Conservation (phyloP, 352 stramenopile species). For the Thalassiosira exigua region DNA sequence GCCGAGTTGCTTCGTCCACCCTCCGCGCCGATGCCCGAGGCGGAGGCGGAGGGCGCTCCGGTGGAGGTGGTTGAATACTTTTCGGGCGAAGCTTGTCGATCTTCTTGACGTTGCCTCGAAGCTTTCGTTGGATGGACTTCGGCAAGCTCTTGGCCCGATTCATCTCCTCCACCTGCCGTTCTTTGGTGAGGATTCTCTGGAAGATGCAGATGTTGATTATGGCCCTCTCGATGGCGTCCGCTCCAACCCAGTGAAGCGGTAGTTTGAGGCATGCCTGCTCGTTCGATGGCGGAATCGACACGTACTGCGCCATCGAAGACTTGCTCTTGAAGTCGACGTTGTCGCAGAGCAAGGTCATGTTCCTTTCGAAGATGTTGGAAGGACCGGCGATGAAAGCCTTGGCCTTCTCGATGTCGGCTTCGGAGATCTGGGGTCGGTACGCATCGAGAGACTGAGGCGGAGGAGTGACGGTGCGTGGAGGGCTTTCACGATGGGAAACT, state of each 20-base stretch:
- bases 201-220: slow-evolving; percentile 23
- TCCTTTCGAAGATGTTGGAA: not conserved
- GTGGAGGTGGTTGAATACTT: no score
- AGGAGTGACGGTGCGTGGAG: not conserved
- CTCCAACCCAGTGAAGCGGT: not conserved
- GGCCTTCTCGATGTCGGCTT: not conserved
- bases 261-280: not conserved
- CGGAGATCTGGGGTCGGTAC: not conserved
- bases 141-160: not conserved
- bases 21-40: no score
- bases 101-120: not conserved
- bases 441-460: not conserved
- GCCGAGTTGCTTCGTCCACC: no score
- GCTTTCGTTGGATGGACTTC: not conserved
- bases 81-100: not conserved
- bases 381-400: not conserved
- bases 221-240: not conserved
- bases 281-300: not conserved
- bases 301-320: not conserved
- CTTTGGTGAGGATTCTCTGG: not conserved
- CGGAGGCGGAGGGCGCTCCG: no score
- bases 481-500: not conserved
- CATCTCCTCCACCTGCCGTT: not conserved
- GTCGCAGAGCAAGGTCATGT: slow-evolving; percentile 2
- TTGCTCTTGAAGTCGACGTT: slow-evolving; percentile 1